Evolutionary conservation across 345 rosid species (phyloP).

Genomic region (Triadica sebifera): DNA sequence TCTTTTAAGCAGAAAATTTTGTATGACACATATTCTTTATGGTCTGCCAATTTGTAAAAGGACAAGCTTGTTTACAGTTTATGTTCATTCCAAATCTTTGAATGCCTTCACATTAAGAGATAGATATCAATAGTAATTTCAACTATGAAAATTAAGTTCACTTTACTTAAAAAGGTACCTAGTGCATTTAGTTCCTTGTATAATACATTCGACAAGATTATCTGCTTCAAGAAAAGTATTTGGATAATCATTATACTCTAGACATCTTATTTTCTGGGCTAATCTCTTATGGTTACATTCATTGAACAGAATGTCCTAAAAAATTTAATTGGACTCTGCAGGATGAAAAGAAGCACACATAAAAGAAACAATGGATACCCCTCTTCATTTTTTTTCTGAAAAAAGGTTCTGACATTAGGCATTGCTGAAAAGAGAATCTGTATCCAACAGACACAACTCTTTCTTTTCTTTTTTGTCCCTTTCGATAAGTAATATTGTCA

Average conservation of each 20-base stretch:
- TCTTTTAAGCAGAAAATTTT: neutral
- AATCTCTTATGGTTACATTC: neutral
- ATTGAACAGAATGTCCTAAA: neutral
- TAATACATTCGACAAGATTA: neutral
- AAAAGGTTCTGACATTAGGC: neutral
- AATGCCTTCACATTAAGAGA: neutral
- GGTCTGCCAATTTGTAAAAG: neutral
- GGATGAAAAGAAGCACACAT: neutral
- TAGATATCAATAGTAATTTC: neutral
- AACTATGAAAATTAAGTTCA: neutral
- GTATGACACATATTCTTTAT: neutral
- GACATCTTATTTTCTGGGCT: neutral
- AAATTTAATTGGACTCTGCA: neutral
- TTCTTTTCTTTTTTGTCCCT: neutral
- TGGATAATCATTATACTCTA: neutral
- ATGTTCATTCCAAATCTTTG: neutral
- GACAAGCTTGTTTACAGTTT: neutral
- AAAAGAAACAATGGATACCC: neutral
- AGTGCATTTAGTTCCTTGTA: neutral
- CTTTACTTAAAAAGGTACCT: neutral
- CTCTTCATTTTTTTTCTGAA: neutral
- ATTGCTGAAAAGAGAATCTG: neutral
- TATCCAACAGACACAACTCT: neutral
- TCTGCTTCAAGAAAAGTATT: neutral
- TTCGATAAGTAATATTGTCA: neutral